Base-by-base conservation (phyloP, 2,329 filamentous ascomycete species). In the Cladophialophora yegresii region DNA sequence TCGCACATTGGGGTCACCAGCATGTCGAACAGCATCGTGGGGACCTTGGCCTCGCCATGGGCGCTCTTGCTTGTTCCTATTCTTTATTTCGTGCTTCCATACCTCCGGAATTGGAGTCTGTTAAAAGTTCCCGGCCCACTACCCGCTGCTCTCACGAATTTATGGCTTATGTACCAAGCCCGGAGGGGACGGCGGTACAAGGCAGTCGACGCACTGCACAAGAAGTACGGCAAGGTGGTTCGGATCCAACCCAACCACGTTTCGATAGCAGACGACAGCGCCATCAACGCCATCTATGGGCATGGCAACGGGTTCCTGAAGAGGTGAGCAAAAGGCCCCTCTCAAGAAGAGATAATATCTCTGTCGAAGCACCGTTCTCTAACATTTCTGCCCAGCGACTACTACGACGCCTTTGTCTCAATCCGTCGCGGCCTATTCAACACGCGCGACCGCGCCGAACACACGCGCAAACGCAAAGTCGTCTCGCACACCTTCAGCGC, bases 361-460 rank as follows among this genome's bases (percentile, higher is more conserved):
- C 16, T 43, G 13, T n/a, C 36, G 8, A 26, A 23, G 30, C 1
- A 16, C 20, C 4, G n/a, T 40, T 28, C 22, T 28, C 22, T 22
- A 43, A 40, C 47, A 28, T 32, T n/a, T 45, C 10, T 13, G 23
- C 23, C 20, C 62, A 92, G 89, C 49, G 88, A 93, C 2, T 96
- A 93, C 78, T 96, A 96, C 72, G 91, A 96, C 72, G 90, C 91
- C 56, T 96, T 96, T 72, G 92, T 96, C 61, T 93, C 90, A 12
- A 96, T 96, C 73, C 85, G 85, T 57, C 86, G 91, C 12, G 92
- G 92, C 22, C 82, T 97, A 12, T 97, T 96, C 85, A 96, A 96
- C 77, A 96, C 92, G 0, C 84, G 93, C 33, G 87, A 93, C 77
- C 85, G 93, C 55, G 81, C 82, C 0, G 91, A 96, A 73, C 92